Conservation (phyloP, 176 grass and related monocot species). For the Musa acuminata region DNA sequence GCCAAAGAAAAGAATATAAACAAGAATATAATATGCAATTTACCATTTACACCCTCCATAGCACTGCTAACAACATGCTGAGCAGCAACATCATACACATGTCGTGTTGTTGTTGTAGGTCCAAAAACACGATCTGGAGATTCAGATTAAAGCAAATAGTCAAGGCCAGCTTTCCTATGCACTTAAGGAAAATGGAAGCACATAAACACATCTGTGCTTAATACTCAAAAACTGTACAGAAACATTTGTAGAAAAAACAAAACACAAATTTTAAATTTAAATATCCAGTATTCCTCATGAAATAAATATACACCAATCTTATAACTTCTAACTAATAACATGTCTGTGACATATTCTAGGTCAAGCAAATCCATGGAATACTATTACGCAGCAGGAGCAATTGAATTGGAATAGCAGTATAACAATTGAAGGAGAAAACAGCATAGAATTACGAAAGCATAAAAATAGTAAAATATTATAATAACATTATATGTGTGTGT, state of each 20-base stretch:
- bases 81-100: slow-evolving; percentile 99
- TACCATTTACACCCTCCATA: slow-evolving; percentile 99
- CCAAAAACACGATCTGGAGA: slow-evolving; percentile 89
- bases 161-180: background rate
- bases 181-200: background rate
- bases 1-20: background rate
- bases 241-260: background rate
- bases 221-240: background rate
- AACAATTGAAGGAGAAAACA: too few species aligned
- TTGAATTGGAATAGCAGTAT: too few species aligned
- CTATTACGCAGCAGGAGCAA: too few species aligned
- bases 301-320: background rate
- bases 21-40: slow-evolving; percentile 13
- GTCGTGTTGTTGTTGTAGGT: slow-evolving; percentile 96
- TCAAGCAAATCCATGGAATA: too few species aligned
- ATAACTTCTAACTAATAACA: too few species aligned
- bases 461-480: too few species aligned
- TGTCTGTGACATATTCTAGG: too few species aligned
- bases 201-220: background rate
- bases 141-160: slow-evolving; percentile 24
- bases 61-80: slow-evolving; percentile 87
- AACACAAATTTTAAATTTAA: background rate
- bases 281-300: background rate
- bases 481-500: too few species aligned
- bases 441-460: too few species aligned